Conservation (phyloP, 2,329 filamentous ascomycete genomes). For the Calycina herbarum region DNA sequence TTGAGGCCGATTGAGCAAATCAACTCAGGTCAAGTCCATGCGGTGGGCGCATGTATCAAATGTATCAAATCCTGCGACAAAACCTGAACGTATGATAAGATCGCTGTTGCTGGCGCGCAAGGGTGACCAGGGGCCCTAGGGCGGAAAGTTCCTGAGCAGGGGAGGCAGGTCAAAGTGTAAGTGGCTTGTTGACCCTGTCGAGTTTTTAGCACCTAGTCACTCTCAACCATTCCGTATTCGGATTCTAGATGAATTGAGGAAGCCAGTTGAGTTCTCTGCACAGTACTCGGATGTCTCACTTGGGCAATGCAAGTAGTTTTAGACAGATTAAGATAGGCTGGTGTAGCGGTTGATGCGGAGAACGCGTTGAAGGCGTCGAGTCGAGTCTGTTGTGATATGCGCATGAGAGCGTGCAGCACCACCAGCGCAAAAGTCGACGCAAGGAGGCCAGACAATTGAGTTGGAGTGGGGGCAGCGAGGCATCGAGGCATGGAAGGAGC, state of each 20-base stretch:
- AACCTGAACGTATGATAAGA: not conserved
- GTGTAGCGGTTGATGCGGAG: not conserved
- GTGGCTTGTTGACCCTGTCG: too few relatives aligned
- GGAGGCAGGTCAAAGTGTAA: too few relatives aligned
- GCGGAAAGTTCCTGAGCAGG: not conserved
- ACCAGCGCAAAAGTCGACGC: not conserved
- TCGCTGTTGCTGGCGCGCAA: not conserved
- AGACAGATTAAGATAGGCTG: not conserved
- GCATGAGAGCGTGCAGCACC: too few relatives aligned
- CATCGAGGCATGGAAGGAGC: not conserved
- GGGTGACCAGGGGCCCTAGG: not conserved
- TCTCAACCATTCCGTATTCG: not conserved
- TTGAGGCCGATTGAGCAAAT: not conserved
- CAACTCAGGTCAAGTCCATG: not conserved
- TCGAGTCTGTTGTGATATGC: too few relatives aligned
- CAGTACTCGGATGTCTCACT: not conserved
- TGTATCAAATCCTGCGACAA: conserved; percentile 3
- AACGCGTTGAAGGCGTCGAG: not conserved
- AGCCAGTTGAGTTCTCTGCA: not conserved
- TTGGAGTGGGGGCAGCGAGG: not conserved
- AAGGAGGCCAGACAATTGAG: not conserved
- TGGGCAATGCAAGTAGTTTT: not conserved
- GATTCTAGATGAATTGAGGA: not conserved
- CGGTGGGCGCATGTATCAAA: not conserved
- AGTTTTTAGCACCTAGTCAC: not conserved